Conservation (phyloP, 495 filamentous ascomycete species). For the Schizothecium vesticola region DNA sequence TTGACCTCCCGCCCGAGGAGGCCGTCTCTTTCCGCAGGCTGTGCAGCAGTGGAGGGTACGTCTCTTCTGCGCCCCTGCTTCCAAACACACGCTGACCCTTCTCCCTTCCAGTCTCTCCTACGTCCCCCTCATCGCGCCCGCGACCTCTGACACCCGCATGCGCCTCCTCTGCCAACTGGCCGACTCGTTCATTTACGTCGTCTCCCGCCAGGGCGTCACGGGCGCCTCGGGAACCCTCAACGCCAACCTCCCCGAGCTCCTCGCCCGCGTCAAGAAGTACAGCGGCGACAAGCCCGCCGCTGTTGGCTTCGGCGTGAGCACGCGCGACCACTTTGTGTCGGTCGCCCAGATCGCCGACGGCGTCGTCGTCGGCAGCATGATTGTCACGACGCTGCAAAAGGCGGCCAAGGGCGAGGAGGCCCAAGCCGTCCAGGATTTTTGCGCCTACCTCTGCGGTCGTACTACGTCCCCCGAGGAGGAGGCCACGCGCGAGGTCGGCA, state of each 20-base stretch:
- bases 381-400: constrained; percentile 71
- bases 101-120: constrained; percentile 63
- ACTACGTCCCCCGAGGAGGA: constrained; percentile 42
- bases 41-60: constrained; percentile 69
- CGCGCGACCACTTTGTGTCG: constrained; percentile 84
- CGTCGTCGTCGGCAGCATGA: constrained; percentile 95
- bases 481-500: constrained; percentile 54
- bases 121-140: constrained; percentile 88
- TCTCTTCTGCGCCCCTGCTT: too few relatives aligned
- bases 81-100: background rate
- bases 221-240: constrained; percentile 82
- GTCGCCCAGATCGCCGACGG: constrained; percentile 82
- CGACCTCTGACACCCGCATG: constrained; percentile 89
- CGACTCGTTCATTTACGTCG: constrained; percentile 98
- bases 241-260: constrained; percentile 68
- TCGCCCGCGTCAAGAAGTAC: constrained; percentile 81
- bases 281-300: constrained; percentile 87
- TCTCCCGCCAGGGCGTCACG: constrained; percentile 95
- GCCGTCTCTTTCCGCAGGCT: constrained; percentile 83
- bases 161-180: constrained; percentile 93
- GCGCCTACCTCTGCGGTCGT: constrained; percentile 71
- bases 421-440: constrained; percentile 79
- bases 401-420: constrained; percentile 64
- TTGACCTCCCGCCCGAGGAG: constrained; percentile 95
- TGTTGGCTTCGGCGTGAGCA: constrained; percentile 94